These are phyloP conservation scores for Lipomyces mesembrius DNA, from an alignment of 805 yeast species.

Conservation along the genomic window DNA sequence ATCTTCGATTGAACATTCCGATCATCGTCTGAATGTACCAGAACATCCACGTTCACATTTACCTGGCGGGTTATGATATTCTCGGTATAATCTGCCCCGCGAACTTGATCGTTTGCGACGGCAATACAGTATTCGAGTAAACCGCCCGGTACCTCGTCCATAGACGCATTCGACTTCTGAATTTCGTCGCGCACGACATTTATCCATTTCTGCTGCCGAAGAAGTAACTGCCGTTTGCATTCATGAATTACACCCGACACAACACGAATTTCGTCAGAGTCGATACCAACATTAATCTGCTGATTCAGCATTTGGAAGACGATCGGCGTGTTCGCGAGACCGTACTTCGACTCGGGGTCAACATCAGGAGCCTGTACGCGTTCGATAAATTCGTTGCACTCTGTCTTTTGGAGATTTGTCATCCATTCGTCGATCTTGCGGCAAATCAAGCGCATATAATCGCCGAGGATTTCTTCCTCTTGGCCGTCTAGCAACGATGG, in stretches of 20 bases:
- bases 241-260: constrained; percentile 76
- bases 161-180: constrained; percentile 55
- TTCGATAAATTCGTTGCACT: constrained; percentile 63
- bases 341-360: constrained; percentile 66
- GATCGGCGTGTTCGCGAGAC: constrained; percentile 76
- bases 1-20: constrained; percentile 23
- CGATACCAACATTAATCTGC: constrained; percentile 86
- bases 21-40: constrained; percentile 33
- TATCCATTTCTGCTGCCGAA: constrained; percentile 69
- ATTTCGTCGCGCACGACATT: constrained; percentile 48
- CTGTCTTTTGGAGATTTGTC: constrained; percentile 66
- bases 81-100: constrained; percentile 70
- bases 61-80: constrained; percentile 70
- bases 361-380: constrained; percentile 75
- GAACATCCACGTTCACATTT: constrained; percentile 48
- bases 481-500: constrained; percentile 72
- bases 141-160: constrained; percentile 66
- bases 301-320: constrained; percentile 85
- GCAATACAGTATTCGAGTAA: constrained; percentile 80
- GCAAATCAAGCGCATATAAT: constrained; percentile 73
- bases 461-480: constrained; percentile 73
- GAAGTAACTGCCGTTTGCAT: constrained; percentile 63
- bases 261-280: constrained; percentile 78
- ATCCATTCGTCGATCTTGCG: constrained; percentile 87
- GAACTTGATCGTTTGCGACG: constrained; percentile 80